Conservation (phyloP, 2,329 filamentous ascomycete species). For the Sporothrix brasiliensis region DNA sequence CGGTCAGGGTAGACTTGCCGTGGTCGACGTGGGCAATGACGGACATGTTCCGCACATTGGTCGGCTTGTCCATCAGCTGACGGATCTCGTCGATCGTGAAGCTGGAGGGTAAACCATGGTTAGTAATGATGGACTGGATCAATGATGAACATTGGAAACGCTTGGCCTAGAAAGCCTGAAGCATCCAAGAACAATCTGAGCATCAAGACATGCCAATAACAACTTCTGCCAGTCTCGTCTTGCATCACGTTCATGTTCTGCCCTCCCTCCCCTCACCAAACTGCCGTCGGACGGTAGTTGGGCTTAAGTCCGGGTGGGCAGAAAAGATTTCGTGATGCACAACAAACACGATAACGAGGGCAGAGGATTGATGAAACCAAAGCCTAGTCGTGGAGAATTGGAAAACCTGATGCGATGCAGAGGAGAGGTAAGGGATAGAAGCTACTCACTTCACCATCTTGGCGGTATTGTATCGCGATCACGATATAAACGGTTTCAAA, state of each 20-base stretch:
- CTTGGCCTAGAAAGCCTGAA: not conserved
- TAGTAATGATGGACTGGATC: conserved; percentile 44
- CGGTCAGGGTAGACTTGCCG: conserved; percentile 99
- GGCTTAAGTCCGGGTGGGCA: conserved; percentile 37
- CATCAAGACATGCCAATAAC: no score
- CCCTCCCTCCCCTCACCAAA: conserved; percentile 7
- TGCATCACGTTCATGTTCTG: not conserved
- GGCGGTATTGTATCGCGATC: conserved; percentile 66
- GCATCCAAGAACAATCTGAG: not conserved
- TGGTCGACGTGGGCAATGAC: conserved; percentile 99
- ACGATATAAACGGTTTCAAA: conserved; percentile 35
- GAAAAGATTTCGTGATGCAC: conserved; percentile 25
- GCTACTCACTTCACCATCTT: conserved; percentile 99
- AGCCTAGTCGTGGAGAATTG: not conserved
- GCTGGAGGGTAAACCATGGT: conserved; percentile 59
- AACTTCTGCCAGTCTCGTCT: not conserved
- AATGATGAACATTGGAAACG: not conserved
- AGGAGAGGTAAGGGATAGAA: not conserved
- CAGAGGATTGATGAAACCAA: not conserved
- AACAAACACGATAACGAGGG: not conserved
- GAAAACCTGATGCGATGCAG: not conserved
- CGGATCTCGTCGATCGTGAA: conserved; percentile 98
- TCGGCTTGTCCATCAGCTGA: conserved; percentile 74
- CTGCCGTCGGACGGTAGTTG: conserved; percentile 32
- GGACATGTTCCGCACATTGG: conserved; percentile 61